These are phyloP conservation scores for Plenodomus lindquistii DNA, from an alignment of 2,329 filamentous ascomycete species.

Conservation along the genomic window DNA sequence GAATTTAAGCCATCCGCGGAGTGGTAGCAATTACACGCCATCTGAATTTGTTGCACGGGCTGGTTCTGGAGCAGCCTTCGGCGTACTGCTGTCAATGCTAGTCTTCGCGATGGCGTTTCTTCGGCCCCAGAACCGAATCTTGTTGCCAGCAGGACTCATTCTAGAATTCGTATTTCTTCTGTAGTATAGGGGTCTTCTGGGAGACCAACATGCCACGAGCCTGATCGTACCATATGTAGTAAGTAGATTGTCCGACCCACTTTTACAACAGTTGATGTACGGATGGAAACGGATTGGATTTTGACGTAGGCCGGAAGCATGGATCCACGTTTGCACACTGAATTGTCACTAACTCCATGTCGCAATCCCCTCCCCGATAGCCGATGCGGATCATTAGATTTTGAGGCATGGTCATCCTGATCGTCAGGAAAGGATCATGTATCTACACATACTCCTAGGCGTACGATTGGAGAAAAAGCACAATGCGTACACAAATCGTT, in stretches of 20 bases:
- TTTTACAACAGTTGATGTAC: neutral
- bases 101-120: neutral
- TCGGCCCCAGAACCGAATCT: neutral
- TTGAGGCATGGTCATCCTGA: neutral
- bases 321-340: neutral
- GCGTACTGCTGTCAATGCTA: conserved; percentile 2
- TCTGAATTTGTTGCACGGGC: neutral
- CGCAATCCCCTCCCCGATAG: neutral
- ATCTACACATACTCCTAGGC: too few relatives aligned
- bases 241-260: neutral
- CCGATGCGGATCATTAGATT: neutral
- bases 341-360: neutral
- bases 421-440: neutral
- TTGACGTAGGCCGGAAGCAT: neutral
- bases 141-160: neutral
- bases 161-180: neutral
- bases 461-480: neutral
- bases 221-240: neutral
- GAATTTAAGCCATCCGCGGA: neutral
- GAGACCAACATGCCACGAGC: neutral
- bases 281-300: neutral
- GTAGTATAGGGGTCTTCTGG: neutral
- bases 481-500: neutral
- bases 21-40: neutral
- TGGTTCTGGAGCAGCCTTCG: conserved; percentile 3